A percentile compares a stretch with the other conserved stretches of the same genome.
These are phyloP conservation scores for Hippophae rhamnoides DNA, from an alignment of 306 rosid genomes.

Conservation along the genomic window DNA sequence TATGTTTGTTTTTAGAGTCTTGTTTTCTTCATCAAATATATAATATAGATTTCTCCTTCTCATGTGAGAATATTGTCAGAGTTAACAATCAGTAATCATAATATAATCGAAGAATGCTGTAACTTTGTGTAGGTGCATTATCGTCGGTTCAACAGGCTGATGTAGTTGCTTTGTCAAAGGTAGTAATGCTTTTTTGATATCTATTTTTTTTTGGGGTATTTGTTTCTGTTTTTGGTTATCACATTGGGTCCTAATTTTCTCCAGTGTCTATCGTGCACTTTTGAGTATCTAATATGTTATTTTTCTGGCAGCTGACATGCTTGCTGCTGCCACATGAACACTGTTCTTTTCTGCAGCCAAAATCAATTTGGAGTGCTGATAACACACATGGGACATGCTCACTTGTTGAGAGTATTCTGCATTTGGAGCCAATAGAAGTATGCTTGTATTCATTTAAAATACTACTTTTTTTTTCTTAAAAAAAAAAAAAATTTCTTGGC, in stretches of 20 bases:
- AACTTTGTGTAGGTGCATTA: conserved; percentile 39
- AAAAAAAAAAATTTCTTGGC: too few species aligned
- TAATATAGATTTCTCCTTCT: background rate
- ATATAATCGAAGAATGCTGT: conserved; percentile 9
- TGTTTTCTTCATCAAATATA: too few species aligned
- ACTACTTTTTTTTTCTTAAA: background rate
- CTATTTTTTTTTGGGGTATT: conserved; percentile 1
- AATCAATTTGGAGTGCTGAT: conserved; percentile 83
- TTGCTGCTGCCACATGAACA: conserved; percentile 63
- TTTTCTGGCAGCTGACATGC: conserved; percentile 68
- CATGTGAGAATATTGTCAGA: background rate
- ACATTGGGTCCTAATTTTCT: too few species aligned
- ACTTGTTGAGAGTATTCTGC: conserved; percentile 74
- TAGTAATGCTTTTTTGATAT: conserved; percentile 3
- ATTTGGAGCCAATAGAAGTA: conserved; percentile 86
- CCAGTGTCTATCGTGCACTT: conserved; percentile 7
- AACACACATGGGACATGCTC: conserved; percentile 56
- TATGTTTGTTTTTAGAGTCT: too few species aligned
- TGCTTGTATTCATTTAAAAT: conserved; percentile 12
- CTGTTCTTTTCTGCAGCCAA: conserved; percentile 52
- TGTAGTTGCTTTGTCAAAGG: conserved; percentile 76
- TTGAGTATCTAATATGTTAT: conserved; percentile 19
- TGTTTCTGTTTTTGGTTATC: background rate
- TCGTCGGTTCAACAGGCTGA: conserved; percentile 51
- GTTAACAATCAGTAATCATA: background rate